Evolutionary conservation across 2,329 filamentous ascomycete species (phyloP).

Genomic region (Metarhizium humberi): DNA sequence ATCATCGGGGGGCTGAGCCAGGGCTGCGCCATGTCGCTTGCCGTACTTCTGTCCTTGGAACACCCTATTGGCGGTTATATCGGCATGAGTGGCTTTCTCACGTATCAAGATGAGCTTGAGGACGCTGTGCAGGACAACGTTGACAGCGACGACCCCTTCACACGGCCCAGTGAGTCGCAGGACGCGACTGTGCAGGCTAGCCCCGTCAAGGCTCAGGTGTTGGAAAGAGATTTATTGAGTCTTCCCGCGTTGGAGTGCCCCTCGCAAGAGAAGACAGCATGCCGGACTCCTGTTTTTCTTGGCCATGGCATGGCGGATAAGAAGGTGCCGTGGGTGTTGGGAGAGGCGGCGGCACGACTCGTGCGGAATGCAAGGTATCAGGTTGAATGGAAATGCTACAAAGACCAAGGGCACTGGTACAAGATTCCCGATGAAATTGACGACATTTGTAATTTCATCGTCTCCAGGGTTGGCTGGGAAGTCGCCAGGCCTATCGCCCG

Average conservation of each 20-base stretch:
- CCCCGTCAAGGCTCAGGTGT: neutral
- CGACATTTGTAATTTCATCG: slow-evolving; percentile 29
- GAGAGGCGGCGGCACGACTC: slow-evolving; percentile 16
- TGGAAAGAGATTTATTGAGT: slow-evolving; percentile 19
- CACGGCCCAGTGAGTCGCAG: neutral
- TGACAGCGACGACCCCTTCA: slow-evolving; percentile 16
- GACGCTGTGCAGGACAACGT: slow-evolving; percentile 11
- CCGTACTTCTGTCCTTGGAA: slow-evolving; percentile 30
- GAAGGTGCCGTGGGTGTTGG: slow-evolving; percentile 24
- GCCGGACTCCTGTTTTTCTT: slow-evolving; percentile 30
- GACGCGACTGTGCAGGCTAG: too few relatives aligned
- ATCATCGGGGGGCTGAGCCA: slow-evolving; percentile 44
- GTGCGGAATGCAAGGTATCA: slow-evolving; percentile 22
- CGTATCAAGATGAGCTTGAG: slow-evolving; percentile 27
- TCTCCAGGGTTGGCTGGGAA: too few relatives aligned
- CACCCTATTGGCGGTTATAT: slow-evolving; percentile 30
- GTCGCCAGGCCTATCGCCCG: too few relatives aligned
- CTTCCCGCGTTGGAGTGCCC: slow-evolving; percentile 12
- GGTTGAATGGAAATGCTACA: slow-evolving; percentile 22
- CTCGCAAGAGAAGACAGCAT: slow-evolving; percentile 4
- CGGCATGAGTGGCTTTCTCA: slow-evolving; percentile 38
- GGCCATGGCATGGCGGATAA: slow-evolving; percentile 31
- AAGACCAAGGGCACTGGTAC: slow-evolving; percentile 36
- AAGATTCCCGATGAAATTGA: slow-evolving; percentile 34
- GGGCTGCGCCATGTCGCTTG: slow-evolving; percentile 37